Evolutionary conservation across 2,329 filamentous ascomycete genomes (phyloP).

Genomic region (Dothideomycetes sp.): DNA sequence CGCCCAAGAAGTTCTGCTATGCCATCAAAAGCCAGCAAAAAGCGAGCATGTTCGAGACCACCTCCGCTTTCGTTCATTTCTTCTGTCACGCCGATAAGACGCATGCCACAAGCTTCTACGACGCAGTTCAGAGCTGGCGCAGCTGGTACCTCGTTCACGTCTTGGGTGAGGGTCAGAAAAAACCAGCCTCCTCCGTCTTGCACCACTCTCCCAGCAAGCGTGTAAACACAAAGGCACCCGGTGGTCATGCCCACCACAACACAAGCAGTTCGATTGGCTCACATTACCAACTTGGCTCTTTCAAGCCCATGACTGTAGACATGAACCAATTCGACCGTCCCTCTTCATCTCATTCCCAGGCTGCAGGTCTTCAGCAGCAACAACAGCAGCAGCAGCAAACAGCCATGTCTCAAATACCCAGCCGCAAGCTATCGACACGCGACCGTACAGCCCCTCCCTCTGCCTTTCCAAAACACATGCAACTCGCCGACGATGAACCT

Average conservation of each 20-base stretch:
- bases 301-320: slow-evolving; percentile 54
- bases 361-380: background rate
- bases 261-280: slow-evolving; percentile 29
- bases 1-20: slow-evolving; percentile 76
- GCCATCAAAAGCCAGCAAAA: slow-evolving; percentile 91
- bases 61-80: slow-evolving; percentile 83
- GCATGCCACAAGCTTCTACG: slow-evolving; percentile 58
- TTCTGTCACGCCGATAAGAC: slow-evolving; percentile 68
- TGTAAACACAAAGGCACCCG: slow-evolving; percentile 4
- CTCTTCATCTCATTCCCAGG: slow-evolving; percentile 22
- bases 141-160: slow-evolving; percentile 83
- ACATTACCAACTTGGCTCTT: slow-evolving; percentile 53
- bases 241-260: slow-evolving; percentile 9
- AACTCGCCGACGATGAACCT: slow-evolving; percentile 23
- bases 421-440: slow-evolving; percentile 26
- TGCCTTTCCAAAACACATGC: slow-evolving; percentile 15
- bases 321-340: slow-evolving; percentile 43
- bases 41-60: slow-evolving; percentile 68
- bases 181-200: slow-evolving; percentile 12
- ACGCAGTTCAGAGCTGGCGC: slow-evolving; percentile 67
- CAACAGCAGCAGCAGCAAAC: background rate
- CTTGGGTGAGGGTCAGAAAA: slow-evolving; percentile 43
- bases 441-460: slow-evolving; percentile 25
- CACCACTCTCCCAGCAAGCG: slow-evolving; percentile 5
- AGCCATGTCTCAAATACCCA: slow-evolving; percentile 6